Conservation (phyloP, 2,329 filamentous ascomycete genomes). For the Fusarium acutatum region DNA sequence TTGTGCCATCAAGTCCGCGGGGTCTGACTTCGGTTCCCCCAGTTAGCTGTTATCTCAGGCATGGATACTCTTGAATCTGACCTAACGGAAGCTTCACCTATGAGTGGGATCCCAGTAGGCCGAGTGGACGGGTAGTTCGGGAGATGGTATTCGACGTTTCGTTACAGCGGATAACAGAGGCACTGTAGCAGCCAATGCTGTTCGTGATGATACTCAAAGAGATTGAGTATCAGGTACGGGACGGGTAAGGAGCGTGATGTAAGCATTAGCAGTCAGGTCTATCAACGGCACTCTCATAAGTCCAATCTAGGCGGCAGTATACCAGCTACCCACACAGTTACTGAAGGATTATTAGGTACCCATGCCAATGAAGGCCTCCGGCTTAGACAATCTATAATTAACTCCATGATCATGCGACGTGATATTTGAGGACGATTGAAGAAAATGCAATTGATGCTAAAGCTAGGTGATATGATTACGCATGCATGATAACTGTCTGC, state of each 20-base stretch:
- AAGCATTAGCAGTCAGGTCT: neutral
- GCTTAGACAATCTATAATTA: rapidly evolving
- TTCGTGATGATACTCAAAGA: neutral
- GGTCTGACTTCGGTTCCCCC: no score
- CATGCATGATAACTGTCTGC: neutral
- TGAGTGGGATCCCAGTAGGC: neutral
- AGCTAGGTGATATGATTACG: neutral
- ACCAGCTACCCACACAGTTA: neutral
- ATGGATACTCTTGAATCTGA: rapidly evolving
- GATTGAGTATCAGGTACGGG: neutral
- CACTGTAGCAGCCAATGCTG: neutral
- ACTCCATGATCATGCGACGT: rapidly evolving
- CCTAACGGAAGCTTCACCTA: rapidly evolving
- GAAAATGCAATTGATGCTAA: no score
- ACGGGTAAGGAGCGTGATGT: no score
- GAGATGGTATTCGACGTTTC: rapidly evolving
- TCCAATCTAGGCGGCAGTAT: neutral
- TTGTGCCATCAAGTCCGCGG: neutral
- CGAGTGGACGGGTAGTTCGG: neutral
- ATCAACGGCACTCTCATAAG: neutral
- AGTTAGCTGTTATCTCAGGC: neutral
- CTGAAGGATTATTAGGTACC: neutral
- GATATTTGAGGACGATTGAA: rapidly evolving
- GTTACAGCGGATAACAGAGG: rapidly evolving
- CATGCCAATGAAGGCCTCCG: no score